A percentile compares a stretch with the other conserved stretches of the same genome.
phyloP scores from a whole-genome alignment of 2,329 filamentous ascomycete species.

The Immersiporthe knoxdaviesiana region DNA sequence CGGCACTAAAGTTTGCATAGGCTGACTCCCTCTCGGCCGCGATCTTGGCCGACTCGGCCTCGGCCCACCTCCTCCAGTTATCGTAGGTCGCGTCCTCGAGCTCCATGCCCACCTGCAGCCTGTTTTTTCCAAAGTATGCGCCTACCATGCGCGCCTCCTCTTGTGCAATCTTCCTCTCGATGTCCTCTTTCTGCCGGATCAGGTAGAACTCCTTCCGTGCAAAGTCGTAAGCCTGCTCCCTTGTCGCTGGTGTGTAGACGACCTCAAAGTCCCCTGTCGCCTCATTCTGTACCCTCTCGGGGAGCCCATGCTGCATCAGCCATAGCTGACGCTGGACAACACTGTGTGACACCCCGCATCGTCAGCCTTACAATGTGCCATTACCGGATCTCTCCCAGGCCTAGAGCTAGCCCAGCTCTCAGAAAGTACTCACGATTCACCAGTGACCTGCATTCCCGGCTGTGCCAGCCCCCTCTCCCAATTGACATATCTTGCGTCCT shows the following conservation, averaged over 20 bases:
- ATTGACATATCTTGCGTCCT: slow-evolving; percentile 74
- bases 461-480: slow-evolving; percentile 80
- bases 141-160: slow-evolving; percentile 88
- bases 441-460: slow-evolving; percentile 74
- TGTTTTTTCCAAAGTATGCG: slow-evolving; percentile 82
- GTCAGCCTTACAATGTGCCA: not conserved
- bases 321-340: slow-evolving; percentile 91
- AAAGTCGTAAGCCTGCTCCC: slow-evolving; percentile 77
- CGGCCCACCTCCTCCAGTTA: slow-evolving; percentile 82
- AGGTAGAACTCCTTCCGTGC: slow-evolving; percentile 91
- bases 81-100: slow-evolving; percentile 82
- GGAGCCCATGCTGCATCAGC: slow-evolving; percentile 67
- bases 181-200: slow-evolving; percentile 78
- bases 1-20: slow-evolving; percentile 48
- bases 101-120: slow-evolving; percentile 76
- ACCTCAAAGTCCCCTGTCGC: slow-evolving; percentile 13
- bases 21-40: slow-evolving; percentile 46
- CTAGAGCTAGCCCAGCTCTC: no score
- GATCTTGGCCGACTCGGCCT: slow-evolving; percentile 47
- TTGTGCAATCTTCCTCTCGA: slow-evolving; percentile 78
- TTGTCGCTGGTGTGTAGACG: slow-evolving; percentile 50
- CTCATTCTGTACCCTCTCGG: slow-evolving; percentile 3
- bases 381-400: not conserved
- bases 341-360: slow-evolving; percentile 52
- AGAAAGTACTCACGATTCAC: slow-evolving; percentile 72